phyloP scores from a whole-genome alignment of 768 basidiomycete species.

The Kwoniella dejecticola region DNA sequence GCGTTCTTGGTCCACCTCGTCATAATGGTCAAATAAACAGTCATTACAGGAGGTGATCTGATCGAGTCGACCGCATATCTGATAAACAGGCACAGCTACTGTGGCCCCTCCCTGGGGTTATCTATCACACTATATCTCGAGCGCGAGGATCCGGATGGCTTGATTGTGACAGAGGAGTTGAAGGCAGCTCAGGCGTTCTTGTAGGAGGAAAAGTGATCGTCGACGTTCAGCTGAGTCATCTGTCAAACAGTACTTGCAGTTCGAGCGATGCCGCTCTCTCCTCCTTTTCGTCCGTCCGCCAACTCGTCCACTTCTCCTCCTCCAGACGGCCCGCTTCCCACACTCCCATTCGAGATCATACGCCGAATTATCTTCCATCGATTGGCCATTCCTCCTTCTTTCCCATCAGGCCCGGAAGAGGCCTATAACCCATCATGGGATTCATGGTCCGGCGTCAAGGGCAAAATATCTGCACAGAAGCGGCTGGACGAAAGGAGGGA shows the following conservation, averaged over 20 bases:
- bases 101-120: too few species aligned
- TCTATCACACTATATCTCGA: too few species aligned
- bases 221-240: too few species aligned
- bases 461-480: constrained; percentile 1
- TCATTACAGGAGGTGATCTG: background rate
- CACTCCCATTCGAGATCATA: constrained; percentile 41
- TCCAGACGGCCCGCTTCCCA: constrained; percentile 5
- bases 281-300: constrained; percentile 9
- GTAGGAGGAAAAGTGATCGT: background rate
- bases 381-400: constrained; percentile 21
- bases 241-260: too few species aligned
- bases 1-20: background rate
- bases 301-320: constrained; percentile 6
- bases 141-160: too few species aligned
- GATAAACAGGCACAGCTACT: background rate
- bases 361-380: constrained; percentile 40
- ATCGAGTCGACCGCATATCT: background rate
- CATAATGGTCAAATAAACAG: background rate
- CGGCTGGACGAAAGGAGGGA: constrained; percentile 28
- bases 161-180: too few species aligned
- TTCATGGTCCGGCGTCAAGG: constrained; percentile 26
- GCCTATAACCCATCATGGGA: constrained; percentile 20
- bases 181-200: too few species aligned
- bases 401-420: constrained; percentile 1
- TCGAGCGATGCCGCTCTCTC: constrained; percentile 8